These are phyloP conservation scores for Actinomortierella ambigua DNA, from an alignment of 371 early-diverging fungal genomes.

Conservation along the genomic window DNA sequence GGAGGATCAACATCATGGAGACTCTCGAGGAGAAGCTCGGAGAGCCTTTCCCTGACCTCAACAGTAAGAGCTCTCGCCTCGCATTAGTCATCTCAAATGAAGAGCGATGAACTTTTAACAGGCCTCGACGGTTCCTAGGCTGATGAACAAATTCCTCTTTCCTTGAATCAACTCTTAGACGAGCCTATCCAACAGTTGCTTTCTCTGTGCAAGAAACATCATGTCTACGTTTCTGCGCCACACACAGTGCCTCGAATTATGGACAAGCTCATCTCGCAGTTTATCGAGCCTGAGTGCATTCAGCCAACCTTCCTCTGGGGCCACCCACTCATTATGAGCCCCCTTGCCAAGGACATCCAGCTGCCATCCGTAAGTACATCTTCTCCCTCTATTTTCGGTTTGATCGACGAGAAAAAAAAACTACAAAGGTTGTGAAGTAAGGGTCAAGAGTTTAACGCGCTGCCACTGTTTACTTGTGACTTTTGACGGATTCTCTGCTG, in stretches of 20 bases:
- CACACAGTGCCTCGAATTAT: conserved; percentile 83
- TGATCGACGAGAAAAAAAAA: conserved; percentile 22
- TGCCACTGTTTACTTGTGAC: conserved; percentile 5
- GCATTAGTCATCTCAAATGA: too few relatives aligned
- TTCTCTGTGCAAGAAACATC: conserved; percentile 54
- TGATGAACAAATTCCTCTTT: too few relatives aligned
- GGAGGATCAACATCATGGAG: conserved; percentile 79
- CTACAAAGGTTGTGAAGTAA: conserved; percentile 12
- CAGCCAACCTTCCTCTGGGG: conserved; percentile 94
- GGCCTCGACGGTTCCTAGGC: conserved; percentile 32
- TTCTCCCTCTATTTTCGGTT: not conserved
- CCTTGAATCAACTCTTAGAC: conserved; percentile 14
- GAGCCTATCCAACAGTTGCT: conserved; percentile 49
- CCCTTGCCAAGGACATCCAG: conserved; percentile 84
- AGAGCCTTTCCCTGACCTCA: conserved; percentile 56
- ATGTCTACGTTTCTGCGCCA: conserved; percentile 67
- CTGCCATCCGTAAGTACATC: conserved; percentile 27
- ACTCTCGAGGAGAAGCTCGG: conserved; percentile 63
- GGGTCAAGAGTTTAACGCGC: not conserved
- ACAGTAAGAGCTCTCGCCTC: conserved; percentile 25
- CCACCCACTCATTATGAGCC: conserved; percentile 93
- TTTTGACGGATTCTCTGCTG: conserved; percentile 7
- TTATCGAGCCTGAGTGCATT: conserved; percentile 90
- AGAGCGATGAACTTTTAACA: not conserved
- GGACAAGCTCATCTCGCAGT: conserved; percentile 90